A percentile compares a stretch with the other conserved stretches of the same genome.
Evolutionary conservation across 192 early-diverging fungal species (phyloP).

Genomic region (Coemansia reversa): DNA sequence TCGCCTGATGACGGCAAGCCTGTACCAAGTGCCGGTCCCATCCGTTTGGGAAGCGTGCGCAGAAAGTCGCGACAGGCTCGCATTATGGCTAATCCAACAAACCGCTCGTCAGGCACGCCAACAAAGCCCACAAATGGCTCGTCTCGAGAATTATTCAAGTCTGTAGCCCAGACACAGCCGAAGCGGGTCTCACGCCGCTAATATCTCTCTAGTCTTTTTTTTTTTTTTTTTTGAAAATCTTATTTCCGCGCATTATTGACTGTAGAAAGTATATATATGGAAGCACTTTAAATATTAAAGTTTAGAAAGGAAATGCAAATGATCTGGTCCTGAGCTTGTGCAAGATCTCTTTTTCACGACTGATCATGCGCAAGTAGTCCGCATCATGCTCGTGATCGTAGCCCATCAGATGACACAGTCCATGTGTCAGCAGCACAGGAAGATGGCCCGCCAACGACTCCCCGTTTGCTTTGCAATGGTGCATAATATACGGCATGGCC

Average conservation of each 20-base stretch:
- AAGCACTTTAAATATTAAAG: not conserved
- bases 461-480: slow-evolving; percentile 54
- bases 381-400: slow-evolving; percentile 62
- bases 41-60: slow-evolving; percentile 38
- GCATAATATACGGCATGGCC: slow-evolving; percentile 56
- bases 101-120: slow-evolving; percentile 17
- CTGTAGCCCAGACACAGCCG: slow-evolving; percentile 16
- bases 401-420: slow-evolving; percentile 67
- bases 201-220: not conserved
- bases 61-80: slow-evolving; percentile 42
- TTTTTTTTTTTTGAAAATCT: not conserved
- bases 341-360: slow-evolving; percentile 41
- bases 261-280: too few relatives aligned
- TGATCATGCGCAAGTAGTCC: slow-evolving; percentile 46
- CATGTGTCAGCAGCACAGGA: slow-evolving; percentile 62
- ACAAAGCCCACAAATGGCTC: slow-evolving; percentile 18
- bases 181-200: slow-evolving; percentile 42
- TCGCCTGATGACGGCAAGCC: slow-evolving; percentile 1
- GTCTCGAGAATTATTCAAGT: slow-evolving; percentile 43
- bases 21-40: slow-evolving; percentile 10
- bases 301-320: not conserved
- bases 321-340: slow-evolving; percentile 2
- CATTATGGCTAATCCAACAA: slow-evolving; percentile 29
- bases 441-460: slow-evolving; percentile 52
- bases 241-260: not conserved